Base-by-base conservation (phyloP, 83 land plant species). In the Picea abies region DNA sequence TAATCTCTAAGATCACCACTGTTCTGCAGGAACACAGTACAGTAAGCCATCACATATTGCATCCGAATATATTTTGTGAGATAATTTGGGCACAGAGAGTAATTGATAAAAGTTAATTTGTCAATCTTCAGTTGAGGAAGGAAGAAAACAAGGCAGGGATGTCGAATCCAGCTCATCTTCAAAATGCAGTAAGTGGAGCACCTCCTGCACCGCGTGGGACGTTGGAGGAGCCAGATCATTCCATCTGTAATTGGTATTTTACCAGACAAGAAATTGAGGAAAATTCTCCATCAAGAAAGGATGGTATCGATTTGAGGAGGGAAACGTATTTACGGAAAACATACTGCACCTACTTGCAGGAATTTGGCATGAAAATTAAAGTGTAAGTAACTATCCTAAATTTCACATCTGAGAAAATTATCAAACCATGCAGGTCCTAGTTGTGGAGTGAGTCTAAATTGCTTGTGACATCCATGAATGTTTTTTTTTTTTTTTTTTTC, bases 281-380 rank as follows among this genome's bases (percentile, higher is more conserved):
- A 8, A 82, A 81, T 63, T 89, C 91, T 14, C 89, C 85, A 16
- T 89, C 91, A 15, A 87, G 89, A 77, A 87, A 85, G 71, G 91
- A 89, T 84, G 93, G 93, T 29, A 91, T 91, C 67, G 84, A 82
- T 58, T 49, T 47, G 22, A 78, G 75, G 76, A 69, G 4, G 26
- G 93, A 89, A 83, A 6, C 86, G 5, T 78, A 86, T 17, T 23
- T 82, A 20, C 81, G 92, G 56, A 78, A 72, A 62, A 81, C 62
- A 12, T 91, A 91, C 67, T 89, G 93, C 44, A 63, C 84, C 60
- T 89, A 81, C 72, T 23, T 91, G 39, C 56, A 49, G 56, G 56
- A 49, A 49, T 49, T 49, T 9, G 56, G 56, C 56, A 49, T 49
- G 56, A 49, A 49, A 49, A 8, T 49, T 49, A 49, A 49, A 49